A percentile compares a stretch with the other conserved stretches of the same genome.
phyloP scores from a whole-genome alignment of 768 basidiomycete genomes.

The Boletus rubropictus region DNA sequence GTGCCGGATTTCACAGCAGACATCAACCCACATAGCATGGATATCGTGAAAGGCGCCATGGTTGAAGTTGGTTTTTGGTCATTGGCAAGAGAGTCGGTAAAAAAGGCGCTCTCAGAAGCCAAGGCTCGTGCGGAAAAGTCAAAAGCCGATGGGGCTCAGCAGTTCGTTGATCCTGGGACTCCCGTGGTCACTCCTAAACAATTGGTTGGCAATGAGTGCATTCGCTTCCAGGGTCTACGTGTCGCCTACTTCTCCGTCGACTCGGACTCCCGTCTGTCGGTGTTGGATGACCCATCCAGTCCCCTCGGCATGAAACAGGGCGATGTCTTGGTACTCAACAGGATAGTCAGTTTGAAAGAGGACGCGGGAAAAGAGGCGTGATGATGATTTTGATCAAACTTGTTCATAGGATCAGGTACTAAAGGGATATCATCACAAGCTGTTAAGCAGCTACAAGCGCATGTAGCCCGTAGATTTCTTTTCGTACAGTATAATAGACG shows the following conservation, averaged over 20 bases:
- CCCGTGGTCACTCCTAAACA: slow-evolving; percentile 70
- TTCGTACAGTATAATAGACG: slow-evolving; percentile 84
- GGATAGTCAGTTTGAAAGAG: slow-evolving; percentile 92
- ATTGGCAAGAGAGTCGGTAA: slow-evolving; percentile 63
- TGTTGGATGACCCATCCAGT: slow-evolving; percentile 49
- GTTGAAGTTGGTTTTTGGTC: slow-evolving; percentile 87
- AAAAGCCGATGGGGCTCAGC: slow-evolving; percentile 36
- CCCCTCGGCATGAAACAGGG: slow-evolving; percentile 49
- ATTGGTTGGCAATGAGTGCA: slow-evolving; percentile 83
- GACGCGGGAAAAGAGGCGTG: slow-evolving; percentile 67
- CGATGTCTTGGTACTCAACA: slow-evolving; percentile 81
- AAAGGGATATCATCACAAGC: slow-evolving; percentile 11
- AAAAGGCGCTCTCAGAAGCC: slow-evolving; percentile 62
- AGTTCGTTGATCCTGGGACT: slow-evolving; percentile 43
- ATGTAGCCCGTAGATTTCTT: slow-evolving; percentile 85
- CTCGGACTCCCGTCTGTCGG: slow-evolving; percentile 68
- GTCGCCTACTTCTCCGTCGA: slow-evolving; percentile 95
- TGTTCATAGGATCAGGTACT: neutral
- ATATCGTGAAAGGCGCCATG: slow-evolving; percentile 74
- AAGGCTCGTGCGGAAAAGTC: slow-evolving; percentile 58
- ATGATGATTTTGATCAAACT: neutral
- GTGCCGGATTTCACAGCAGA: slow-evolving; percentile 77
- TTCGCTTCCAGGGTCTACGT: slow-evolving; percentile 94
- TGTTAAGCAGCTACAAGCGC: slow-evolving; percentile 72
- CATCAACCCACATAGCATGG: slow-evolving; percentile 75